Evolutionary conservation across 495 filamentous ascomycete genomes (phyloP), one percentile per base, ranked within the genome.

Genomic region (Penicillium cinerascens): DNA sequence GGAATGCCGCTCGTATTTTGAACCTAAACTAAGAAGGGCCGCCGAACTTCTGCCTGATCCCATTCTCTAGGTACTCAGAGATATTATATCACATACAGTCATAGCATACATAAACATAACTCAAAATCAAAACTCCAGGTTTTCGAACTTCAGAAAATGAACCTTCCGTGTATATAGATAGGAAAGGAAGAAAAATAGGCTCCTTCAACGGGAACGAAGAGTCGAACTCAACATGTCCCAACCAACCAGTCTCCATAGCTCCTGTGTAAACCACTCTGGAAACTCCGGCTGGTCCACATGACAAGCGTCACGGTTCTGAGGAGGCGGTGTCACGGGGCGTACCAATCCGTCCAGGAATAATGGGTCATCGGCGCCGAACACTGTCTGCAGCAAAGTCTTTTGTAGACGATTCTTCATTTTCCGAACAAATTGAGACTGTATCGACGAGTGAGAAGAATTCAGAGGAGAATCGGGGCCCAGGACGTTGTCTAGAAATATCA

Each of bases 1-100:
- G 76, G 7, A 92, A 92, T 73, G 88, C 88, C 1, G 65, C 86
- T 18, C 75, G 74, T 42, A 74, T 90, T 42, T 65, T 92, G 37
- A 75, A 78, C 45, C 56, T 91, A 47, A 60, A 70, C 55, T 78
- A 75, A 20, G 0, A 44, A 1, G 18, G 23, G 43, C 35, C 16
- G 2, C n/a, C 8, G 45, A 1, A 18, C 9, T 21, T n/a, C 21
- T 36, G 18, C 35, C 11, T 11, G 20, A 25, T 44, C 45, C 18
- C 13, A 3, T 10, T 10, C 39, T 21, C 22, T 25, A 16, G 15
- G 23, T 27, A 36, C 29, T 33, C 5, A 46, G 13, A 46, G 33
- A 48, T 21, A 16, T 26, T 40, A 48, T 40, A 35, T 26, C 18
- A 22, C 9, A 15, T 37, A n/a, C 13, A 17, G n/a, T 3, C 18